phyloP scores from a whole-genome alignment of 2,329 filamentous ascomycete genomes.

The Fusarium veterinarium region DNA sequence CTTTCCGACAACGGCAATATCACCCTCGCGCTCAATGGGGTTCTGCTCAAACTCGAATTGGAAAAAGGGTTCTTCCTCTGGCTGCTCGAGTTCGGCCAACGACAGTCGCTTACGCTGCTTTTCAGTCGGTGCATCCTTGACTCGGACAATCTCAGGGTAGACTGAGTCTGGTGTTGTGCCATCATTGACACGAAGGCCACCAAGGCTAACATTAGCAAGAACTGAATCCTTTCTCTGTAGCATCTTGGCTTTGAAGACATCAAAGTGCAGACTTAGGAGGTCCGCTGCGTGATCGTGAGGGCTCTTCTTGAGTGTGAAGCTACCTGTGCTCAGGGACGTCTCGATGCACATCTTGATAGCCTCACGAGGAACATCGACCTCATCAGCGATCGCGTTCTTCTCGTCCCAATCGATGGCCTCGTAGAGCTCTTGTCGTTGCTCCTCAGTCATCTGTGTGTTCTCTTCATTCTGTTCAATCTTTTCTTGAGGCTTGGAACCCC shows the following conservation, averaged over 20 bases:
- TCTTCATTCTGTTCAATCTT: conserved; percentile 71
- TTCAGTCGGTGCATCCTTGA: conserved; percentile 82
- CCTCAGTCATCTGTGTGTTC: conserved; percentile 89
- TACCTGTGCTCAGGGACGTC: conserved; percentile 92
- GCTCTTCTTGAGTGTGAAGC: conserved; percentile 91
- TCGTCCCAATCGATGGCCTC: conserved; percentile 99
- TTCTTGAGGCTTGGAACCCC: conserved; percentile 79
- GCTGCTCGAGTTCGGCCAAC: conserved; percentile 64
- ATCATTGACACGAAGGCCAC: conserved; percentile 93
- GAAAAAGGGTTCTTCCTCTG: conserved; percentile 82
- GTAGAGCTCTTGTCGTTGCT: conserved; percentile 96
- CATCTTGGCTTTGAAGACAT: conserved; percentile 91
- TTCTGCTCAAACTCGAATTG: conserved; percentile 94
- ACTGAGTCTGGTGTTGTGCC: conserved; percentile 92
- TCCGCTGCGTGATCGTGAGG: conserved; percentile 71
- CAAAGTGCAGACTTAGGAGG: conserved; percentile 91
- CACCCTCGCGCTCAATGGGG: conserved; percentile 90
- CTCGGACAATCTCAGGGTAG: conserved; percentile 93
- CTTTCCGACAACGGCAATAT: conserved; percentile 89
- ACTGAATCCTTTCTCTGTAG: conserved; percentile 92
- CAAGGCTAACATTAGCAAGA: conserved; percentile 87
- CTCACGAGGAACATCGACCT: conserved; percentile 89
- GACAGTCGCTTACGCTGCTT: conserved; percentile 61
- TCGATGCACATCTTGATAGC: conserved; percentile 94
- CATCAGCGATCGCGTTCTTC: conserved; percentile 87